Evolutionary conservation across 768 basidiomycete genomes (phyloP), one percentile per base, ranked within the genome.

Genomic region (Suillus discolor): DNA sequence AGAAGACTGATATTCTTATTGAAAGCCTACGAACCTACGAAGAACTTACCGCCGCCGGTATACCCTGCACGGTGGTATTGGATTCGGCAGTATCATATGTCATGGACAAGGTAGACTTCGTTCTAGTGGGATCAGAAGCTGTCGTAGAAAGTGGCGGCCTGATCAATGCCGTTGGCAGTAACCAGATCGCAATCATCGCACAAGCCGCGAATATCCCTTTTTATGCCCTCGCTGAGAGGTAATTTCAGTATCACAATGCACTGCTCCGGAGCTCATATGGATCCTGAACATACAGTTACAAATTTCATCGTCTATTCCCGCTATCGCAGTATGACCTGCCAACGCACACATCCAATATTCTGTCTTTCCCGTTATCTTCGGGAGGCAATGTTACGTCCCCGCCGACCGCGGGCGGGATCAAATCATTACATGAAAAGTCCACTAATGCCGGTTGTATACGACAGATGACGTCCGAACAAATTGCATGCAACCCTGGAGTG

Each of bases 31-130:
- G 91, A 78, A 98, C 97, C n/a, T 91, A 93, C 72, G 89, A 95
- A 70, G 84, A 88, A 62, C 83, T 99, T 57, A 90, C 90, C 25
- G 89, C 90, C 45, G 92, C 89, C n/a, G 96, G 96, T 12, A 92
- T 99, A 65, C 96, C 96, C 15, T 94, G 93, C 78, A 94, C 93
- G 18, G 91, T 99, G 63, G 90, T 99, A 13, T 86, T 99, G 65
- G 97, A 99, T 79, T 94, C 94, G 16, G 96, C 97, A 2, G 96
- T 99, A 5, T 94, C 94, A 45, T 99, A 98, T 80, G 89, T 94
- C 71, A 98, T 99, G 92, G 94, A 97, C 69, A 90, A 92, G 71
- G 94, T 97, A 23, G 94, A 97, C 77, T 92, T 97, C 75, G 92
- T 97, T 60, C 85, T 99, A 57, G 96, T 99, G 47, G 97, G 97